Evolutionary conservation across 345 rosid genomes (phyloP).

Genomic region (Pistacia vera): DNA sequence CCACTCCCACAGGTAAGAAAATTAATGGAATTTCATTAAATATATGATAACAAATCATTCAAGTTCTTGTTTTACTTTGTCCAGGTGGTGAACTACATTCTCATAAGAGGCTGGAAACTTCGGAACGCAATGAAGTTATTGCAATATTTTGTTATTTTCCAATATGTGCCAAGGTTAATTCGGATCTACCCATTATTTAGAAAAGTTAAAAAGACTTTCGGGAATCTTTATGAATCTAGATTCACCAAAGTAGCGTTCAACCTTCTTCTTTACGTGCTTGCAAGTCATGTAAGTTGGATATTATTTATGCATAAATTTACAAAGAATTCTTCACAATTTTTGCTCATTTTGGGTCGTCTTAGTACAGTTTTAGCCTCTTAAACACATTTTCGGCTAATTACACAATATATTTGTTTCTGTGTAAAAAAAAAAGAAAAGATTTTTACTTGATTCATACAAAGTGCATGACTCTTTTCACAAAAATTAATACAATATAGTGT

Average conservation of each 20-base stretch:
- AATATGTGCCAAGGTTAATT: conserved; percentile 71
- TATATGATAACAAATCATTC: too few relatives aligned
- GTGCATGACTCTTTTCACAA: too few relatives aligned
- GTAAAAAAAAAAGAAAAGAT: too few relatives aligned
- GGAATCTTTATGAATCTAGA: conserved; percentile 70
- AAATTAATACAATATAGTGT: too few relatives aligned
- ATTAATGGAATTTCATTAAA: too few relatives aligned
- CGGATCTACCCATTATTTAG: conserved; percentile 73
- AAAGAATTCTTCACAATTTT: too few relatives aligned
- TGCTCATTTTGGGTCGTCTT: too few relatives aligned
- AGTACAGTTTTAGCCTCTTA: too few relatives aligned
- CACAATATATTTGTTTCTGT: too few relatives aligned
- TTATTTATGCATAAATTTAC: background rate
- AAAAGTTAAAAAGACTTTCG: conserved; percentile 69
- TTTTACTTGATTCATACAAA: too few relatives aligned
- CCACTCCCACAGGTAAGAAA: too few relatives aligned
- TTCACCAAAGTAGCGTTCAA: conserved; percentile 94
- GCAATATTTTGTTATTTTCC: conserved; percentile 70
- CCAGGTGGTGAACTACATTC: conserved; percentile 39
- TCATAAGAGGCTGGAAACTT: conserved; percentile 23
- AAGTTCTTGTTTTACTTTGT: background rate
- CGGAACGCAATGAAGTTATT: conserved; percentile 60
- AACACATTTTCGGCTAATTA: too few relatives aligned
- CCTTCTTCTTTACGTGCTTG: conserved; percentile 86
- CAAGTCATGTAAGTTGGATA: conserved; percentile 72